phyloP scores from a whole-genome alignment of 1,284 basidiomycete genomes.

The Trametes polyzona region DNA sequence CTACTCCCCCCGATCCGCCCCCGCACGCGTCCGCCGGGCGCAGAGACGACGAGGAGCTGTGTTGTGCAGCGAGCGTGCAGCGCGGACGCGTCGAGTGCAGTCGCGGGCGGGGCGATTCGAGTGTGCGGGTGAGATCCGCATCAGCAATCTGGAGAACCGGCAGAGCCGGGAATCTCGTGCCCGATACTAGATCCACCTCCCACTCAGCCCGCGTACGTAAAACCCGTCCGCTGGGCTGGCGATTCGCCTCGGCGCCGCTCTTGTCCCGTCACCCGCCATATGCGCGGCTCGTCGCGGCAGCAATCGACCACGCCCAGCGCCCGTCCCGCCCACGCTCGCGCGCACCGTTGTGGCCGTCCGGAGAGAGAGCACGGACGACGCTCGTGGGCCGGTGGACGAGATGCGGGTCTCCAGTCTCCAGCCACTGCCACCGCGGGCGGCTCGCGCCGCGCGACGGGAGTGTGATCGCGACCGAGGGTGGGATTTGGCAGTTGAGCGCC shows the following conservation, averaged over 20 bases:
- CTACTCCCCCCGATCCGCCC: background rate
- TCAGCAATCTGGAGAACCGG: conserved; percentile 37
- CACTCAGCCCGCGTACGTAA: conserved; percentile 30
- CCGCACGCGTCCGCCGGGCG: background rate
- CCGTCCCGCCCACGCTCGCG: background rate
- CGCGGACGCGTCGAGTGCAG: conserved; percentile 14
- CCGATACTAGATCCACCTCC: conserved; percentile 34
- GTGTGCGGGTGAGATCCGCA: conserved; percentile 32
- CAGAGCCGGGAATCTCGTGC: conserved; percentile 34
- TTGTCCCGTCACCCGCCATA: conserved; percentile 24
- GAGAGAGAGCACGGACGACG: background rate
- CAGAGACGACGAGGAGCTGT: background rate
- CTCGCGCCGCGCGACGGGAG: background rate
- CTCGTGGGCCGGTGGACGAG: background rate
- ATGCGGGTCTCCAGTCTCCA: conserved; percentile 15
- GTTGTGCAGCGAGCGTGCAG: background rate
- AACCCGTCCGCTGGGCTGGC: conserved; percentile 33
- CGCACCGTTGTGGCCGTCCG: background rate
- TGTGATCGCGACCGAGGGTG: conserved; percentile 14
- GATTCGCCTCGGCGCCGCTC: conserved; percentile 35
- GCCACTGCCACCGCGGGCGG: conserved; percentile 11
- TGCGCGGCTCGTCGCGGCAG: conserved; percentile 7
- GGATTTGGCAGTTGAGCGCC: conserved; percentile 27
- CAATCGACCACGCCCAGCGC: background rate
- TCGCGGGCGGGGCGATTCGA: conserved; percentile 16